Conservation (phyloP, 345 rosid species). For the Pseudoturritis turrita region DNA sequence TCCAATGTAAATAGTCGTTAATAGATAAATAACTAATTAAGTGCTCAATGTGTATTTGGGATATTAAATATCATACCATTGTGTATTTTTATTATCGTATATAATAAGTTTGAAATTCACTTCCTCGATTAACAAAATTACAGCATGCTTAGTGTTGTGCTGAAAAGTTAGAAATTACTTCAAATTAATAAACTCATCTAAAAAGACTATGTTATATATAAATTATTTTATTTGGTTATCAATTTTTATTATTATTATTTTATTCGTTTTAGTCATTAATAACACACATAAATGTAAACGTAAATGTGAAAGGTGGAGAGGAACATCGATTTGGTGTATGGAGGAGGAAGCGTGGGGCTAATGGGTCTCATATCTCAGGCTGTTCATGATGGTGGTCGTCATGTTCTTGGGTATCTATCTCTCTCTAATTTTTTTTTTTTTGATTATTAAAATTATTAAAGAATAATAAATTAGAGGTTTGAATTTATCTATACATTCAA, state of each 20-base stretch:
- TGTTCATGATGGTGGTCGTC: slow-evolving; percentile 37
- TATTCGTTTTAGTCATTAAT: neutral
- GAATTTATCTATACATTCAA: neutral
- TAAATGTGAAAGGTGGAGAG: slow-evolving; percentile 27
- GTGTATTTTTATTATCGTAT: neutral
- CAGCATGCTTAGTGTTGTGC: neutral
- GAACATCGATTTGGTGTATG: slow-evolving; percentile 36
- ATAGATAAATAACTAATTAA: neutral
- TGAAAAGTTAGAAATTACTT: neutral
- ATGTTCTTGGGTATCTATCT: slow-evolving; percentile 30
- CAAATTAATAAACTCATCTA: neutral
- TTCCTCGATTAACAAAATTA: neutral
- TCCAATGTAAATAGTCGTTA: neutral
- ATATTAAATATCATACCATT: neutral
- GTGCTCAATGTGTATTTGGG: neutral
- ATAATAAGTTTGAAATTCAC: neutral
- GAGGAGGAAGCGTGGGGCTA: slow-evolving; percentile 38
- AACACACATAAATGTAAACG: neutral
- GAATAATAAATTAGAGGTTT: neutral
- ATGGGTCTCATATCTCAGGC: slow-evolving; percentile 36
- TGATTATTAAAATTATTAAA: neutral
- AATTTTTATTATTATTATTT: too few species aligned
- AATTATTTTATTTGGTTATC: too few species aligned
- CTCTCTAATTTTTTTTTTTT: too few species aligned
- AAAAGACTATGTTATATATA: neutral